These are phyloP conservation scores for Globisporangium ultimum DNA, from an alignment of 352 stramenopile species.

Conservation along the genomic window DNA sequence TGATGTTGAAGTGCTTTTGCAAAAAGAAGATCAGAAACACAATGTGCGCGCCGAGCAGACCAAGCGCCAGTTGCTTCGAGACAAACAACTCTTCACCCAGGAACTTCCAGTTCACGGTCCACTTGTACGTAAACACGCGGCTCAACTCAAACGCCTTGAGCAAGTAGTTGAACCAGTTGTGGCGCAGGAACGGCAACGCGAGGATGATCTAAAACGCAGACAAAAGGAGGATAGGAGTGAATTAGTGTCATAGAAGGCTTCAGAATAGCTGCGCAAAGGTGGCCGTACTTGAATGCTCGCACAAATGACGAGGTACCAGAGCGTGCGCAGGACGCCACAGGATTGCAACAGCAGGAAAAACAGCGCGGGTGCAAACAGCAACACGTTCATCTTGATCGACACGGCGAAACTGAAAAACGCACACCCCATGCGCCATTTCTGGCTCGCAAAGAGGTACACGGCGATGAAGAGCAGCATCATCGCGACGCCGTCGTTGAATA, in stretches of 20 bases:
- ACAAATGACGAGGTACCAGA: constrained; percentile 90
- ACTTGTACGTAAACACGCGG: constrained; percentile 98
- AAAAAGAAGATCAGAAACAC: constrained; percentile 76
- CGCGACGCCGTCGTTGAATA: constrained; percentile 98
- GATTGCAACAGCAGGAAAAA: constrained; percentile 95
- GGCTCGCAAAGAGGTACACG: constrained; percentile 83
- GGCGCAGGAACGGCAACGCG: constrained; percentile 93
- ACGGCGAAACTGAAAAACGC: constrained; percentile 95
- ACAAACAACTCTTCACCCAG: constrained; percentile 75
- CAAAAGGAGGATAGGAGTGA: neutral
- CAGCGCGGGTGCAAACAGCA: constrained; percentile 96
- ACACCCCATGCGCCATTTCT: constrained; percentile 87
- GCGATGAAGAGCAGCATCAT: constrained; percentile 96
- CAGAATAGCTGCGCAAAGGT: neutral
- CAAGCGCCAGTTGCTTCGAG: constrained; percentile 59
- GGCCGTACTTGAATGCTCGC: constrained; percentile 75
- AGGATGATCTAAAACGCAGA: constrained; percentile 64
- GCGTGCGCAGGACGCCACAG: constrained; percentile 70
- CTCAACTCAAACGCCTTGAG: constrained; percentile 97
- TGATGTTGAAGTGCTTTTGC: constrained; percentile 81
- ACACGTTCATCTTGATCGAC: constrained; percentile 99
- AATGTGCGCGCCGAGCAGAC: constrained; percentile 54
- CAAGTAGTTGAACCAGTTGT: constrained; percentile 94
- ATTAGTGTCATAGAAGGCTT: neutral
- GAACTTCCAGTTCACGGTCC: constrained; percentile 99